These are phyloP conservation scores for Zopfochytrium polystomum DNA, from an alignment of 371 early-diverging fungal species.

Conservation along the genomic window DNA sequence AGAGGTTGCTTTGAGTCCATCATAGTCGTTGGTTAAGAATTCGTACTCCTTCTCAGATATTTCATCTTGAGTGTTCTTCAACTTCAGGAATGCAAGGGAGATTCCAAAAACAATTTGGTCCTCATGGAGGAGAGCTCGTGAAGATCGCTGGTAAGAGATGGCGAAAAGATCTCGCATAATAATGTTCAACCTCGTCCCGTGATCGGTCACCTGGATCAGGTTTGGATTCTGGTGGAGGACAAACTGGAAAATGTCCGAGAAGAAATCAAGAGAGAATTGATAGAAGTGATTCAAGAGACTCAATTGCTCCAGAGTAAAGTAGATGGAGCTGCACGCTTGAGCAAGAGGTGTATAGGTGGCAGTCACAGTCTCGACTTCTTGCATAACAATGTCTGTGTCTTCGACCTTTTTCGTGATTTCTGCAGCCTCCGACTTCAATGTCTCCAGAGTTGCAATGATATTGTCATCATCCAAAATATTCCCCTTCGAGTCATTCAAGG, in stretches of 20 bases:
- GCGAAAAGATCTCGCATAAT: conserved; percentile 81
- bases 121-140: conserved; percentile 83
- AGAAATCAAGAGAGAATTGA: conserved; percentile 97
- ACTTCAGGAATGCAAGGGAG: conserved; percentile 81
- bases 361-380: conserved; percentile 90
- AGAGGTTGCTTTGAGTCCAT: too few relatives aligned
- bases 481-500: conserved; percentile 91
- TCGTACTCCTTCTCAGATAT: conserved; percentile 74
- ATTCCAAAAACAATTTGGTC: conserved; percentile 89
- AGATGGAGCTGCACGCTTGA: conserved; percentile 85
- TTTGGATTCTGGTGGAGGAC: conserved; percentile 76
- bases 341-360: conserved; percentile 89
- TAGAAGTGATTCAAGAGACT: conserved; percentile 88
- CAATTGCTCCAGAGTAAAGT: conserved; percentile 94
- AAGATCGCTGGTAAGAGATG: conserved; percentile 76
- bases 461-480: conserved; percentile 96
- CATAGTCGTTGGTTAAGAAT: conserved; percentile 63
- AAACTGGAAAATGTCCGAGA: conserved; percentile 87
- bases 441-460: conserved; percentile 90
- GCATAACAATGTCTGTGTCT: conserved; percentile 92
- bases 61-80: conserved; percentile 57
- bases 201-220: conserved; percentile 69
- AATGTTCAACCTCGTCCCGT: conserved; percentile 67
- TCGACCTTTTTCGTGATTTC: conserved; percentile 89
- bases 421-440: conserved; percentile 90